Evolutionary conservation across 352 stramenopile genomes (phyloP), one percentile per base, ranked within the genome.

Genomic region (Phytophthora foliorum): DNA sequence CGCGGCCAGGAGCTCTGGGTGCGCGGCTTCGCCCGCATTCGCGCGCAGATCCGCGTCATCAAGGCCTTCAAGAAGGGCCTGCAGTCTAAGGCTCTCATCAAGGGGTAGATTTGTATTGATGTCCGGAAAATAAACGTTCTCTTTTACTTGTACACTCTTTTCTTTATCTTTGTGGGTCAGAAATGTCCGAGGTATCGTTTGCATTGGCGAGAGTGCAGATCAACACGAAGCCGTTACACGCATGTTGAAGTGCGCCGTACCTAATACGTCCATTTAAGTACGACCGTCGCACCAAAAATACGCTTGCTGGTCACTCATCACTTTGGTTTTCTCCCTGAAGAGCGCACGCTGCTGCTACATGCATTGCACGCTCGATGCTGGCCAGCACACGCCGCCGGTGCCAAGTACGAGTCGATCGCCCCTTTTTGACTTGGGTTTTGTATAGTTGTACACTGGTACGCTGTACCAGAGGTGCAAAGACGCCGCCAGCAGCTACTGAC

Each of bases 21-120:
- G 25, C 78, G 78, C 44, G 64, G 78, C 7, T 79, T 92, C 41
- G 63, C 74, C 5, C 80, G 80, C n/a, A 60, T 90, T 50, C 78
- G 77, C 8, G 79, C 84, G 21, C 84, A 92, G 56, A 76, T 92
- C 41, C 81, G 84, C 45, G 84, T 92, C 32, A 59, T 92, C 46
- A 86, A 86, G 55, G 84, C 84, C 5, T 92, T 92, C 67, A 67
- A 85, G 69, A 88, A 86, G 62, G 78, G 70, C 7, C 62, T 90
- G 39, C 60, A 88, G 50, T 49, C 65, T 1, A 81, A 78, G 57
- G 54, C 69, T 66, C 64, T 81, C 56, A 68, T 75, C 38, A 75
- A 81, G 45, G 68, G 60, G 32, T 81, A 75, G 49, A 54, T 45
- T 60, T 67, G 67, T 54, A 67, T 57, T 22, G 21, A 63, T 63